Conservation (phyloP, 331 rosid species). For the Malus hybrid region DNA sequence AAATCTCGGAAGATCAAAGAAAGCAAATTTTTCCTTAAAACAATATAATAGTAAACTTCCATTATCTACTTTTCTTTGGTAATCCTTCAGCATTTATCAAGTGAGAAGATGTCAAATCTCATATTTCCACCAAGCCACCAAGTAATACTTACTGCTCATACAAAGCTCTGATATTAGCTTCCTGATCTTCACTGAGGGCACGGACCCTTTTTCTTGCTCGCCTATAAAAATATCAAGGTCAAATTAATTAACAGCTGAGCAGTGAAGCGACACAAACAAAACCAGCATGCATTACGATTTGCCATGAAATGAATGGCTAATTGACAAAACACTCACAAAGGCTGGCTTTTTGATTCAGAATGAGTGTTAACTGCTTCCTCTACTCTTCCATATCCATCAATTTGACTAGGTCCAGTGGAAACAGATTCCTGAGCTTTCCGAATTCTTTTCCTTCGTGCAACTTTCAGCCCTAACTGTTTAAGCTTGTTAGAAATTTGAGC, state of each 20-base stretch:
- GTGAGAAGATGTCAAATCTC: slow-evolving; percentile 13
- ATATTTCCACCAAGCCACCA: slow-evolving; percentile 11
- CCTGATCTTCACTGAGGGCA: slow-evolving; percentile 72
- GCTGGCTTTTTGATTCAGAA: slow-evolving; percentile 29
- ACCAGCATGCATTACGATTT: not conserved
- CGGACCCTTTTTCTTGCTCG: slow-evolving; percentile 50
- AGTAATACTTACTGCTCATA: slow-evolving; percentile 71
- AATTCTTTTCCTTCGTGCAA: slow-evolving; percentile 40
- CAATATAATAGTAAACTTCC: not conserved
- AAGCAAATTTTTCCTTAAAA: not conserved
- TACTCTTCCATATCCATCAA: slow-evolving; percentile 24
- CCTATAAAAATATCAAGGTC: slow-evolving; percentile 28
- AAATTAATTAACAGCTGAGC: not conserved
- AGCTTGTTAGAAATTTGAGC: slow-evolving; percentile 67
- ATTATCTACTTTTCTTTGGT: not conserved
- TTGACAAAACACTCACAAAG: slow-evolving; percentile 36
- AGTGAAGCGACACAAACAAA: not conserved
- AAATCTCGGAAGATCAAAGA: slow-evolving; percentile 41
- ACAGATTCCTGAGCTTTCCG: slow-evolving; percentile 17
- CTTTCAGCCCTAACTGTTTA: slow-evolving; percentile 54
- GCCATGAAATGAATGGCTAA: not conserved
- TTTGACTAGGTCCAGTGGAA: slow-evolving; percentile 27
- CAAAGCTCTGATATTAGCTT: slow-evolving; percentile 53
- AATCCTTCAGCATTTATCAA: not conserved
- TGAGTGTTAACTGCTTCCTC: slow-evolving; percentile 12